Base-by-base conservation (phyloP, 495 filamentous ascomycete species). In the Mytilinidion resinicola region DNA sequence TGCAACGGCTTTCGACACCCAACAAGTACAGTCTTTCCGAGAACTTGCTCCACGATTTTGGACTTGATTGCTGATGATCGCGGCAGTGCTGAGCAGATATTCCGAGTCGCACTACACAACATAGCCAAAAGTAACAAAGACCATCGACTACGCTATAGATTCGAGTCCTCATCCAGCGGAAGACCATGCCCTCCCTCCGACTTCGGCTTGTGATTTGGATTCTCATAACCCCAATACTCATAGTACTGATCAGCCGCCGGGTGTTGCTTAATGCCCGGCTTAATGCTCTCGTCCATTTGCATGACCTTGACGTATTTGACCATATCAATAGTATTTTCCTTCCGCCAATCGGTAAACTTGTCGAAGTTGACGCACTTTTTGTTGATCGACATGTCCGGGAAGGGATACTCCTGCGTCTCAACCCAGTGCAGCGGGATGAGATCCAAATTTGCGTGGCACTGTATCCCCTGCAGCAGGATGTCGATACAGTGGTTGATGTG, bases 221-320 rank as follows among this genome's bases (percentile, higher is more conserved):
- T 38, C 20, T 53, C 51, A 20, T 53, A 53, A 15, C 51, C 51
- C 25, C 4, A 53, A 19, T 53, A 53, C 51, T 53, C 51, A 19
- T 37, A 53, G 20, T 53, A 39, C 33, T 53, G 51, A 53, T 53
- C 51, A 39, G 51, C 51, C 17, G 51, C 51, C 9, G 51, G 51
- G 9, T 37, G 51, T 36, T 53, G 51, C 51, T 53, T 53, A 20
- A 53, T 53, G 30, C 51, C 33, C 37, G 51, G 51, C 51, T 53
- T 53, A 7, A 36, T 30, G 5, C 30, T 30, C 35, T 53, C 34
- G 14, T 21, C 25, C 51, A 37, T 37, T 11, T 53, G 30, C 51
- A 53, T 53, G 14, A 53, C 33, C 11, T 53, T 39, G 51, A 53
- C 51, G 17, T 53, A 53, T 39, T 53, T 53, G 33, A 36, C 51